Evolutionary conservation across 1,139 yeast species (phyloP).

Genomic region (Saccharomyces uvarum): DNA sequence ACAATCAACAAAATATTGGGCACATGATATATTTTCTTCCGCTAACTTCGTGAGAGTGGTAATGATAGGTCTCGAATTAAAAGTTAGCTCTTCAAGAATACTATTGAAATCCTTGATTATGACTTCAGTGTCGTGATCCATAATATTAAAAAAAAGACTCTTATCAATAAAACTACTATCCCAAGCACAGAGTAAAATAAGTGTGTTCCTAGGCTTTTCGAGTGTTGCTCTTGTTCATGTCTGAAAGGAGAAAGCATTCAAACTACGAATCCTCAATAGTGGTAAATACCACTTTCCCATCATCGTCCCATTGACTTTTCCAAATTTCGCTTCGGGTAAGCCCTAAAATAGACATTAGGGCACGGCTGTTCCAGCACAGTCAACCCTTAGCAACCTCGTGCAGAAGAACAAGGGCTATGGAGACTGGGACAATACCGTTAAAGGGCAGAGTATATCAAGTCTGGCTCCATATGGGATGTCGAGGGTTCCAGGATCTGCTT

Average conservation of each 20-base stretch:
- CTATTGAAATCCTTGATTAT: conserved; percentile 27
- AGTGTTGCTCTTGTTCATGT: background rate
- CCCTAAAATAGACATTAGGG: background rate
- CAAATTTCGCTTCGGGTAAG: background rate
- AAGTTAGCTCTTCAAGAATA: conserved; percentile 61
- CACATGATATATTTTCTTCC: conserved; percentile 68
- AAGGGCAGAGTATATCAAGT: background rate
- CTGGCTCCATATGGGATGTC: background rate
- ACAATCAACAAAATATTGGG: conserved; percentile 69
- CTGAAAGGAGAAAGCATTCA: background rate
- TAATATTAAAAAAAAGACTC: conserved; percentile 1
- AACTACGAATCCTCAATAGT: background rate
- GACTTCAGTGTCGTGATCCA: conserved; percentile 23
- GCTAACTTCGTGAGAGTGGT: conserved; percentile 82
- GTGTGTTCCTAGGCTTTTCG: background rate
- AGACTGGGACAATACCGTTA: background rate
- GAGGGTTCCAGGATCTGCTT: background rate
- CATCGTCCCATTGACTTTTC: background rate
- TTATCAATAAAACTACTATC: background rate
- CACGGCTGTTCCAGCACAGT: background rate
- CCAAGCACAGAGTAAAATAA: background rate
- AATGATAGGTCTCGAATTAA: conserved; percentile 85
- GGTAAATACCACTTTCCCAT: background rate
- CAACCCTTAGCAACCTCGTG: background rate
- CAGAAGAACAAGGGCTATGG: background rate